Percentiles rank a stretch among this genome's conserved stretches.
Evolutionary conservation across 441 rosid genomes (phyloP).

Genomic region (Gossypium trilobum): DNA sequence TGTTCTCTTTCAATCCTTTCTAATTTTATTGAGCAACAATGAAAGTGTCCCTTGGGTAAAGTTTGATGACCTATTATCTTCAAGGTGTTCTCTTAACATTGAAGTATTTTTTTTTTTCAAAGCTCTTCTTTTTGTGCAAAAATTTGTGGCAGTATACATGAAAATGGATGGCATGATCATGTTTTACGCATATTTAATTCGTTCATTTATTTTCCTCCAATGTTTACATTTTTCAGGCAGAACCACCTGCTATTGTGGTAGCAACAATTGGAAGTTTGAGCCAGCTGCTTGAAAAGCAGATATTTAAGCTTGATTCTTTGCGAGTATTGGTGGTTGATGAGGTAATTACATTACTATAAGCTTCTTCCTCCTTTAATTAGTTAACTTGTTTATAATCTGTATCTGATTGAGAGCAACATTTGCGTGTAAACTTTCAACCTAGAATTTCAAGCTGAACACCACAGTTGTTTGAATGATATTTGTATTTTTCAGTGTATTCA

Average conservation of each 20-base stretch:
- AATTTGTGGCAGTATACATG: neutral
- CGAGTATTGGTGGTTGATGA: conserved; percentile 75
- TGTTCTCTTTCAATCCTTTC: neutral
- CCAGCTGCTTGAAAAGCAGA: conserved; percentile 68
- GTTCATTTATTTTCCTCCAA: neutral
- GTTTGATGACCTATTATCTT: neutral
- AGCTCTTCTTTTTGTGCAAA: neutral
- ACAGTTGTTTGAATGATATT: neutral
- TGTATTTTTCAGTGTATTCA: neutral
- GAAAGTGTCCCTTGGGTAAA: neutral
- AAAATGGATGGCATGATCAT: neutral
- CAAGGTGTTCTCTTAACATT: neutral
- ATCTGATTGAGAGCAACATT: neutral
- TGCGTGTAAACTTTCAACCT: neutral
- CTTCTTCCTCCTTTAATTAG: neutral
- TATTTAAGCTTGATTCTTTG: conserved; percentile 58
- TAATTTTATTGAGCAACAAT: neutral
- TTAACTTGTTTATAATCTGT: neutral
- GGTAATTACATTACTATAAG: conserved; percentile 30
- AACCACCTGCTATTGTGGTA: conserved; percentile 77
- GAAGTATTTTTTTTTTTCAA: neutral
- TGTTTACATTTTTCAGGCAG: conserved; percentile 49
- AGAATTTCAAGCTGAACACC: neutral
- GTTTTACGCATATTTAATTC: neutral
- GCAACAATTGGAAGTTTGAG: conserved; percentile 75